Conservation (phyloP, 805 yeast genomes). For the Monosporozyma aquatica region DNA sequence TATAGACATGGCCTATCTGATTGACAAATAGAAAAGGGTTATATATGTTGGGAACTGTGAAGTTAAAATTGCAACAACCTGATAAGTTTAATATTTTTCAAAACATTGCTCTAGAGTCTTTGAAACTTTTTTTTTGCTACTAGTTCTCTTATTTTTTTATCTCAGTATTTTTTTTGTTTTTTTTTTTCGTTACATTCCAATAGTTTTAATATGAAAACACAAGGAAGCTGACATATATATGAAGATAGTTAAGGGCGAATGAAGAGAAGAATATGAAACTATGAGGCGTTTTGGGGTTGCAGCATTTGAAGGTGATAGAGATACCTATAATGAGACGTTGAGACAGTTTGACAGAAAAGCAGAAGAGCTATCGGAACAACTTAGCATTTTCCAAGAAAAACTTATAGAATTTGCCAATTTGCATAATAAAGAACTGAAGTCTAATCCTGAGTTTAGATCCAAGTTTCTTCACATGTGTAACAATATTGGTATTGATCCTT, state of each 20-base stretch:
- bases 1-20: neutral
- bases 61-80: too few relatives aligned
- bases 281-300: conserved; percentile 41
- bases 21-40: neutral
- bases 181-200: too few relatives aligned
- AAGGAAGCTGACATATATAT: too few relatives aligned
- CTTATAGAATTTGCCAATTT: conserved; percentile 65
- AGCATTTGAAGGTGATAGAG: conserved; percentile 32
- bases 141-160: too few relatives aligned
- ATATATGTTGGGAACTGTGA: too few relatives aligned
- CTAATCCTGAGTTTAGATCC: conserved; percentile 53
- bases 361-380: conserved; percentile 56
- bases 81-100: too few relatives aligned
- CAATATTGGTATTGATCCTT: conserved; percentile 78
- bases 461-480: conserved; percentile 71
- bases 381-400: conserved; percentile 68
- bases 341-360: conserved; percentile 40
- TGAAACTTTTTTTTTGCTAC: too few relatives aligned
- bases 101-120: too few relatives aligned
- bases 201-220: too few relatives aligned
- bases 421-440: conserved; percentile 57
- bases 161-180: too few relatives aligned
- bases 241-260: too few relatives aligned
- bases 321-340: conserved; percentile 5
- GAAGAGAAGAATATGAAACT: neutral